These are phyloP conservation scores for Aspergillus fijiensis DNA, from an alignment of 2,329 filamentous ascomycete genomes.

Conservation along the genomic window DNA sequence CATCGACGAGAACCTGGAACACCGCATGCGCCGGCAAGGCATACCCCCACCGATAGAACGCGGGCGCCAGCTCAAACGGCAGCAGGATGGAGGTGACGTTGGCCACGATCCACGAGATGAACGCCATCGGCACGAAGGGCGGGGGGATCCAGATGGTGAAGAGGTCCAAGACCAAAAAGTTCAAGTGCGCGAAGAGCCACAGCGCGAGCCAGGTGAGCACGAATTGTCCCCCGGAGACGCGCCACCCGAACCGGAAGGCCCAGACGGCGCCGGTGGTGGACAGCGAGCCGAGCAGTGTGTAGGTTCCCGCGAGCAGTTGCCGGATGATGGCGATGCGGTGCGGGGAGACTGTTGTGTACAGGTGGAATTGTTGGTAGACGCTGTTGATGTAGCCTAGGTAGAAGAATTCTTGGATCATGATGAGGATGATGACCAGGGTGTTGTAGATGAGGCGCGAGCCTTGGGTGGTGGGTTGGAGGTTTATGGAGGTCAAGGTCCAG, in stretches of 20 bases:
- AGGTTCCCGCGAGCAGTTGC: conserved; percentile 34
- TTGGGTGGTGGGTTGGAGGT: conserved; percentile 45
- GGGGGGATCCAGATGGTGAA: conserved; percentile 44
- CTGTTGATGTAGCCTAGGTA: conserved; percentile 49
- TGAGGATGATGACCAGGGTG: conserved; percentile 46
- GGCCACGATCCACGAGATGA: conserved; percentile 47
- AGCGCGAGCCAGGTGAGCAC: conserved; percentile 45
- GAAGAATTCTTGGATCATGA: conserved; percentile 52
- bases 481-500: conserved; percentile 35
- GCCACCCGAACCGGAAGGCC: conserved; percentile 46
- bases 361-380: conserved; percentile 38
- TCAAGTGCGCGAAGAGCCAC: conserved; percentile 48
- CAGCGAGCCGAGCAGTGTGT: conserved; percentile 44
- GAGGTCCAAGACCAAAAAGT: conserved; percentile 48
- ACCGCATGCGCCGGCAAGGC: conserved; percentile 41
- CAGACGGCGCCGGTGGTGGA: conserved; percentile 45
- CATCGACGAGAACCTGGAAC: conserved; percentile 41
- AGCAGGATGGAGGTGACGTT: conserved; percentile 47
- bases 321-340: conserved; percentile 37
- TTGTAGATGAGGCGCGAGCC: conserved; percentile 48
- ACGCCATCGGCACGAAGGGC: conserved; percentile 45
- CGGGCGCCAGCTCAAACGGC: conserved; percentile 45
- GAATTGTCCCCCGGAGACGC: conserved; percentile 43
- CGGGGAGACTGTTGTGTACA: conserved; percentile 36
- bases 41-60: conserved; percentile 43